These are phyloP conservation scores for Basipetospora chlamydospora DNA, from an alignment of 2,329 filamentous ascomycete genomes.

Conservation along the genomic window DNA sequence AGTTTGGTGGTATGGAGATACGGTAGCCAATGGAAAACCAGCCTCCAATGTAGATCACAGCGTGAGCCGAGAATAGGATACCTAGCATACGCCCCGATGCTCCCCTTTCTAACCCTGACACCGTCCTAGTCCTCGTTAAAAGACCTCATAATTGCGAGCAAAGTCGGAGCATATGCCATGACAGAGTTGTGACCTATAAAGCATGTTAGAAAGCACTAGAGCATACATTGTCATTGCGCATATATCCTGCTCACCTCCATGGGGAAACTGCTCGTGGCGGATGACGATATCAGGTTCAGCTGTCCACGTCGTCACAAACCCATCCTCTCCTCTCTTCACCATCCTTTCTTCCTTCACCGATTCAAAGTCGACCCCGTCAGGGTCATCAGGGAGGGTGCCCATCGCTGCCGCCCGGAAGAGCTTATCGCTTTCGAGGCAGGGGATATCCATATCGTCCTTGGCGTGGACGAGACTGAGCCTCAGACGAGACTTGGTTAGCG, in stretches of 20 bases:
- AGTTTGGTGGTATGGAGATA: too few species aligned
- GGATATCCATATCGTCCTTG: conserved; percentile 68
- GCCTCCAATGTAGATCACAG: too few species aligned
- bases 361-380: conserved; percentile 23
- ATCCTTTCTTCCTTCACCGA: conserved; percentile 31
- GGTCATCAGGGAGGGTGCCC: conserved; percentile 24
- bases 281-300: conserved; percentile 31
- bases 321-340: conserved; percentile 26
- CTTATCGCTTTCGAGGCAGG: conserved; percentile 52
- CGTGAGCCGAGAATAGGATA: too few species aligned
- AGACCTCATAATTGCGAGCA: conserved; percentile 48
- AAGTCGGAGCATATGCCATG: conserved; percentile 48
- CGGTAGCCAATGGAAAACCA: too few species aligned
- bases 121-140: conserved; percentile 28
- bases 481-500: conserved; percentile 35
- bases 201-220: too few species aligned
- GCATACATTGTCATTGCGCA: too few species aligned
- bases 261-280: conserved; percentile 37
- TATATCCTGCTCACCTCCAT: conserved; percentile 32
- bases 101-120: not conserved
- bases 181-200: conserved; percentile 53
- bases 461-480: conserved; percentile 66
- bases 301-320: conserved; percentile 32
- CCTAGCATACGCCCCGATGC: too few species aligned
- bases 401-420: conserved; percentile 47